Conservation (phyloP, 352 stramenopile genomes). For the Pilasporangium apinafurcum region DNA sequence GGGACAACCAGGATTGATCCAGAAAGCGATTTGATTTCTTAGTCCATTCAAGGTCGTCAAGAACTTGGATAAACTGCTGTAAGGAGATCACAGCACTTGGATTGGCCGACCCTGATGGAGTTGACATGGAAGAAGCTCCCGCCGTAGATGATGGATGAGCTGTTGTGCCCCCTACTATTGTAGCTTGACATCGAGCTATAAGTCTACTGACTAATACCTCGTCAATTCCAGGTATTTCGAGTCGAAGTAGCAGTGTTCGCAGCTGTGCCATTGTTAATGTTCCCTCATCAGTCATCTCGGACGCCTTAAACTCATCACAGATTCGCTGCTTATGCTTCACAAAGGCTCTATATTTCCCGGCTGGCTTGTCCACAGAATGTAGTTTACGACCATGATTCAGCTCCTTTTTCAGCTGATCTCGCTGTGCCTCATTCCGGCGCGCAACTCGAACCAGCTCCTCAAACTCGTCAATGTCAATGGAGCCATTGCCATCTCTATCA, state of each 20-base stretch:
- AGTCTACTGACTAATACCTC: conserved; percentile 40
- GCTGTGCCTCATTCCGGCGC: conserved; percentile 59
- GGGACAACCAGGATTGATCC: conserved; percentile 65
- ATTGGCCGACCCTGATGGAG: neutral
- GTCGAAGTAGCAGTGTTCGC: conserved; percentile 27
- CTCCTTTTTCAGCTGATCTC: conserved; percentile 68
- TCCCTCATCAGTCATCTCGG: conserved; percentile 26
- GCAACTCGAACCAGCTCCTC: conserved; percentile 74
- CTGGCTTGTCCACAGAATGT: conserved; percentile 17
- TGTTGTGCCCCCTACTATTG: neutral
- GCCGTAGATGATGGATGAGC: conserved; percentile 1
- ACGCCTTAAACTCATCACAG: conserved; percentile 53
- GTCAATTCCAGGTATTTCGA: conserved; percentile 47
- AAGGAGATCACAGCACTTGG: conserved; percentile 22
- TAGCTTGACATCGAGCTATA: conserved; percentile 24
- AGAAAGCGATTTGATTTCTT: conserved; percentile 77
- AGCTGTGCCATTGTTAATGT: conserved; percentile 32
- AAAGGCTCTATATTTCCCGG: conserved; percentile 29
- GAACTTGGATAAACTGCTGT: conserved; percentile 35
- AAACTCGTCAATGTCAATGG: conserved; percentile 84
- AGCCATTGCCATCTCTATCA: conserved; percentile 78
- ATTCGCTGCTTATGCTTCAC: conserved; percentile 54
- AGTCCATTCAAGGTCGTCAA: conserved; percentile 58
- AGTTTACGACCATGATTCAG: conserved; percentile 31
- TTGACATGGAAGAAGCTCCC: neutral